Conservation (phyloP, 192 early-diverging fungal species). For the Rhizophagus sp. region DNA sequence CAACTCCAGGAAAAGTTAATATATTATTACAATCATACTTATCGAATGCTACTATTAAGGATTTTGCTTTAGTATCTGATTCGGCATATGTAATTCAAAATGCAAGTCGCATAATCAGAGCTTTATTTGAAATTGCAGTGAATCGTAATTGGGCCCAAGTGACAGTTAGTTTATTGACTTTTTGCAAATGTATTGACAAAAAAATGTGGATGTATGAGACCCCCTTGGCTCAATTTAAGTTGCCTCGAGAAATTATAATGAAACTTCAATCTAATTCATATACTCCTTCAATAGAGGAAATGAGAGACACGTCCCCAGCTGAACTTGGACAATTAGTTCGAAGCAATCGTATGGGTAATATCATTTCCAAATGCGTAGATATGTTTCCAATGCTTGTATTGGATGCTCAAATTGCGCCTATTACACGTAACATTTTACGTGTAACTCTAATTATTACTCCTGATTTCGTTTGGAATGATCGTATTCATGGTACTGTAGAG, state of each 20-base stretch:
- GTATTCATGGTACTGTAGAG: slow-evolving; percentile 87
- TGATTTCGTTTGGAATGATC: slow-evolving; percentile 94
- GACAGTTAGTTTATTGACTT: slow-evolving; percentile 71
- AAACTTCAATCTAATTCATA: slow-evolving; percentile 69
- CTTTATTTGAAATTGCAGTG: slow-evolving; percentile 94
- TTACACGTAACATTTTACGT: slow-evolving; percentile 89
- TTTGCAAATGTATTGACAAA: slow-evolving; percentile 86
- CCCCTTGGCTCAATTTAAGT: slow-evolving; percentile 81
- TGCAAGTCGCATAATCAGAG: slow-evolving; percentile 87
- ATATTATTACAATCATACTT: slow-evolving; percentile 90
- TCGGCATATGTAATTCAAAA: slow-evolving; percentile 94
- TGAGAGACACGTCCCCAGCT: slow-evolving; percentile 81
- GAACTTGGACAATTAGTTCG: slow-evolving; percentile 90
- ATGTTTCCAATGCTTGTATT: slow-evolving; percentile 87
- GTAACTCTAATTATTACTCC: slow-evolving; percentile 78
- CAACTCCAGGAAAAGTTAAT: slow-evolving; percentile 90
- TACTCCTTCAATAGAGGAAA: slow-evolving; percentile 54
- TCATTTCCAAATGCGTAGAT: slow-evolving; percentile 70
- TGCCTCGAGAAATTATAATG: slow-evolving; percentile 70
- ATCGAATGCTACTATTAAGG: slow-evolving; percentile 74
- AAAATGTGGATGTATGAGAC: slow-evolving; percentile 93
- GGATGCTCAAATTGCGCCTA: slow-evolving; percentile 82
- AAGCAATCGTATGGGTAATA: slow-evolving; percentile 76
- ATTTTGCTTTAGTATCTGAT: slow-evolving; percentile 96
- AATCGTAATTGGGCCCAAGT: slow-evolving; percentile 89